Percentiles rank a stretch among this genome's conserved stretches.
Conservation (phyloP, 2,329 filamentous ascomycete genomes). For the Aspergillus fumigatus region DNA sequence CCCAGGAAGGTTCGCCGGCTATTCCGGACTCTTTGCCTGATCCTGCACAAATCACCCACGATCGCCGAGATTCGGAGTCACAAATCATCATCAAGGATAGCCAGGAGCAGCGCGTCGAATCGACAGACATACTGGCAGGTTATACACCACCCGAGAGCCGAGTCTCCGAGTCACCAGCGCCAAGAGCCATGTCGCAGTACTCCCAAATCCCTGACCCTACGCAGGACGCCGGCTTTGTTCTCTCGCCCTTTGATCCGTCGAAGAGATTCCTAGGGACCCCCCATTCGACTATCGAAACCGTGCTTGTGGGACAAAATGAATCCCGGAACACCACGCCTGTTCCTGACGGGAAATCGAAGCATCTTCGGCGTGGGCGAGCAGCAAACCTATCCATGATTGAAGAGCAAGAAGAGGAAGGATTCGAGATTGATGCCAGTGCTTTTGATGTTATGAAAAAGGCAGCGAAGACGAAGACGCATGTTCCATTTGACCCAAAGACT, state of each 20-base stretch:
- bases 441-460: conserved; percentile 70
- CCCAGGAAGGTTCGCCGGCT: conserved; percentile 47
- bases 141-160: conserved; percentile 31
- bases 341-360: conserved; percentile 54
- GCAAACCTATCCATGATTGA: conserved; percentile 45
- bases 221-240: conserved; percentile 73
- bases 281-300: conserved; percentile 66
- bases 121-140: conserved; percentile 42
- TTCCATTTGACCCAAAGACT: conserved; percentile 74
- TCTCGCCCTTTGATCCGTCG: conserved; percentile 65
- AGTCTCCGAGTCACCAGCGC: conserved; percentile 34
- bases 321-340: conserved; percentile 59
- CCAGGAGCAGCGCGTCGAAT: conserved; percentile 44
- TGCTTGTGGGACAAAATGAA: conserved; percentile 48
- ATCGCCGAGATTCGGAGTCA: conserved; percentile 57
- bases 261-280: conserved; percentile 61
- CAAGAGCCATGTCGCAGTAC: conserved; percentile 52
- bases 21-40: conserved; percentile 47
- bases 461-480: conserved; percentile 49
- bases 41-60: conserved; percentile 54
- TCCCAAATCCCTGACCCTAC: conserved; percentile 71
- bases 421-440: conserved; percentile 47
- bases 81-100: conserved; percentile 58
- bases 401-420: conserved; percentile 33
- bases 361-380: conserved; percentile 46